These are phyloP conservation scores for Jimgerdemannia lactiflua DNA, from an alignment of 192 early-diverging fungal species.

Conservation along the genomic window DNA sequence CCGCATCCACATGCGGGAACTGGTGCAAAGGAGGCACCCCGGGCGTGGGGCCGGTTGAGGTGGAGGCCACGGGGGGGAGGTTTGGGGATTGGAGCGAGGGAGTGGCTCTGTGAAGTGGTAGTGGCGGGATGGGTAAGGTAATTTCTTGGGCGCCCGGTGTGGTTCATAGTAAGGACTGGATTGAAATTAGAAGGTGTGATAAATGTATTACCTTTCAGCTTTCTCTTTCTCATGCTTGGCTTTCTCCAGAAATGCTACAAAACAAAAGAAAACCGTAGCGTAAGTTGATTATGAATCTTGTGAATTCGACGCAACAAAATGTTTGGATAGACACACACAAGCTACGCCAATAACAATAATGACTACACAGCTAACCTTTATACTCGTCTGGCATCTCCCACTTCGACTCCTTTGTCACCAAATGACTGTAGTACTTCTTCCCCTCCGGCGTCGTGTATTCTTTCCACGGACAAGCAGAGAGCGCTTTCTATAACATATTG, in stretches of 20 bases:
- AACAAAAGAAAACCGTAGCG: no score
- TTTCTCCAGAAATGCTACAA: constrained; percentile 30
- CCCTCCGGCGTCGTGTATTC: constrained; percentile 77
- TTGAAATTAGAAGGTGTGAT: no score
- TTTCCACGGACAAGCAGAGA: constrained; percentile 74
- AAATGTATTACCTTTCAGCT: constrained; percentile 17
- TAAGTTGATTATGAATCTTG: no score
- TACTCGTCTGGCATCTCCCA: constrained; percentile 86
- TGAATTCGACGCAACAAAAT: no score
- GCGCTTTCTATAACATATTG: constrained; percentile 36
- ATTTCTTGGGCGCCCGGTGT: no score
- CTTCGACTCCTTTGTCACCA: constrained; percentile 69
- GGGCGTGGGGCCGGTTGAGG: constrained; percentile 4
- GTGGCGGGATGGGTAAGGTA: not conserved
- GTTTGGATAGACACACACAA: no score
- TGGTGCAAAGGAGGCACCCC: constrained; percentile 15
- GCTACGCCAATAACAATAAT: no score
- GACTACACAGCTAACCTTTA: constrained; percentile 33
- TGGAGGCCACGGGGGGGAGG: constrained; percentile 18
- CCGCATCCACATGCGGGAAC: constrained; percentile 1
- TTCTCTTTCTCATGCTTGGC: constrained; percentile 32
- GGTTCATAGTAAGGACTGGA: no score
- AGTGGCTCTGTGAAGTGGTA: constrained; percentile 1
- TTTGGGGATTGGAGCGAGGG: constrained; percentile 9
- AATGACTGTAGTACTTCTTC: constrained; percentile 86